Base-by-base conservation (phyloP, 2,329 filamentous ascomycete genomes). In the Fusarium pilosicola region DNA sequence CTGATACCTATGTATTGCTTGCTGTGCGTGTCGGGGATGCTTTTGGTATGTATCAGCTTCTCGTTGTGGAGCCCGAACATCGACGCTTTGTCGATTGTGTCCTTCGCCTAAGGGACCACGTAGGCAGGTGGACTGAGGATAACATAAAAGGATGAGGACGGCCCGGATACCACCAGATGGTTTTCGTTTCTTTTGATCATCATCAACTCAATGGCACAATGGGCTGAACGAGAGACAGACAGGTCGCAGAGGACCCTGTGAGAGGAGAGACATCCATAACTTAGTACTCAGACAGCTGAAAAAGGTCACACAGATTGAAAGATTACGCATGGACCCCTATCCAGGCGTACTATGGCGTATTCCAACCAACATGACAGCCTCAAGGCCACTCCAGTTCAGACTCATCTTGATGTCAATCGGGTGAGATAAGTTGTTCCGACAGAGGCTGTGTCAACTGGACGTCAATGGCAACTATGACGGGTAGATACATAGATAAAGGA, bases 121-220 rank as follows among this genome's bases (percentile, higher is more conserved):
- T 70, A 73, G 70, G 30, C 62, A 45, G 26, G 51, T 73, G 71
- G 71, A 68, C 71, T 74, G 66, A 74, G 67, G 44, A 70, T 18
- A 59, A 46, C 42, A 74, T 61, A 36, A 67, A 51, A 54, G 39
- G 48, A 58, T 46, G 45, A 68, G 38, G 26, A 59, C 62, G 45
- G 56, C 45, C 68, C 68, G 42, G 48, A 44, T 52, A 59, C 49
- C 42, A 55, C 45, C 38, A 65, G 61, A 52, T n/a, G 41, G 26
- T 20, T 54, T 58, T 61, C 14, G 20, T 26, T 54, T 59, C 51
- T 42, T 39, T 39, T 17, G 15, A 36, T 58, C 44, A 54, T 28
- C 24, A 30, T 63, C 36, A 54, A 28, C 34, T 46, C 18, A 36
- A 58, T 34, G 22, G 17, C 45, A 38, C 39, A 59, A 42, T 36